Percentiles rank a stretch among this genome's conserved stretches.
Evolutionary conservation across 495 filamentous ascomycete species (phyloP).

Genomic region (Trichocladium uniseriatum): DNA sequence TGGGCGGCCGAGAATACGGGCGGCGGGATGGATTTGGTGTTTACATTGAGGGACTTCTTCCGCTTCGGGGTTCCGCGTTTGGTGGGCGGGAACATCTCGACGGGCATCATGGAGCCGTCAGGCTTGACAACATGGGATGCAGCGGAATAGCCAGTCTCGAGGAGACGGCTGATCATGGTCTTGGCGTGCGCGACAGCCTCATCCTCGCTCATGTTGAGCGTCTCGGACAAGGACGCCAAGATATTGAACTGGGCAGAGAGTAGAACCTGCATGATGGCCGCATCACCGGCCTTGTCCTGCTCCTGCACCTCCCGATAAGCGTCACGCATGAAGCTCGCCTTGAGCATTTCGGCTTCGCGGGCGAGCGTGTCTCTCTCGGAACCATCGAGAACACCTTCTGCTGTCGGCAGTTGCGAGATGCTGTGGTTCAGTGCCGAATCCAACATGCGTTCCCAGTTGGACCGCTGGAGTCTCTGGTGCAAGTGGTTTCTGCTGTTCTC

Average conservation of each 20-base stretch:
- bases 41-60: slow-evolving; percentile 47
- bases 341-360: slow-evolving; percentile 76
- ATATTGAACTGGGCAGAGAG: slow-evolving; percentile 88
- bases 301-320: slow-evolving; percentile 67
- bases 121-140: slow-evolving; percentile 81
- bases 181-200: slow-evolving; percentile 76
- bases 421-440: slow-evolving; percentile 83
- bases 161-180: slow-evolving; percentile 65
- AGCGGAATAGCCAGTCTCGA: slow-evolving; percentile 62
- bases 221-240: slow-evolving; percentile 67
- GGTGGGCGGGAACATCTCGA: slow-evolving; percentile 55
- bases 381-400: slow-evolving; percentile 59
- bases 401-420: slow-evolving; percentile 62
- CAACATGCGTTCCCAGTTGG: slow-evolving; percentile 76
- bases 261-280: slow-evolving; percentile 66
- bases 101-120: slow-evolving; percentile 60
- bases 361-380: slow-evolving; percentile 62
- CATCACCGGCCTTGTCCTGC: slow-evolving; percentile 73
- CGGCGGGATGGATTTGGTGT: slow-evolving; percentile 26
- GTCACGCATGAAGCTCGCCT: slow-evolving; percentile 75
- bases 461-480: slow-evolving; percentile 68
- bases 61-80: slow-evolving; percentile 65
- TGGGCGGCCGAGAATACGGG: slow-evolving; percentile 35
- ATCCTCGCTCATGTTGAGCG: slow-evolving; percentile 68
- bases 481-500: slow-evolving; percentile 84